Evolutionary conservation across 768 basidiomycete species (phyloP).

Genomic region (Xerocomus spinulosus): DNA sequence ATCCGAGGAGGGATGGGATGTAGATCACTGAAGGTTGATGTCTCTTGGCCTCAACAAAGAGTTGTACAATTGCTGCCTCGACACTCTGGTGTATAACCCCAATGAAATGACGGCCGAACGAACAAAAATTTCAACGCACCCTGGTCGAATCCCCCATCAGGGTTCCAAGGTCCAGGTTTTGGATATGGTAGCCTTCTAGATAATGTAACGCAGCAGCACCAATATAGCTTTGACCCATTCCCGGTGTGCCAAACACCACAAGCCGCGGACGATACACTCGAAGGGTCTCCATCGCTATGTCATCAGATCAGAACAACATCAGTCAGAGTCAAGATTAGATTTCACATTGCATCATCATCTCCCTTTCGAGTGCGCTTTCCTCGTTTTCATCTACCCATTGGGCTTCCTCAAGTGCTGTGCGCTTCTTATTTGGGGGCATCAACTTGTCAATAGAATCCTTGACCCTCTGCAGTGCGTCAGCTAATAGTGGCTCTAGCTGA

Average conservation of each 20-base stretch:
- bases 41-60: slow-evolving; percentile 95
- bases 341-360: slow-evolving; percentile 83
- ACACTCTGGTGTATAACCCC: slow-evolving; percentile 49
- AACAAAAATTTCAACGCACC: slow-evolving; percentile 43
- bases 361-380: slow-evolving; percentile 83
- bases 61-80: slow-evolving; percentile 90
- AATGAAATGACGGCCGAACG: neutral
- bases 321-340: neutral
- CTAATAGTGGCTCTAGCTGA: slow-evolving; percentile 79
- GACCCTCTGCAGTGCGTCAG: slow-evolving; percentile 61
- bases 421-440: slow-evolving; percentile 76
- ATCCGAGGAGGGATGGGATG: slow-evolving; percentile 82
- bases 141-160: slow-evolving; percentile 85
- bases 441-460: slow-evolving; percentile 69
- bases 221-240: slow-evolving; percentile 90
- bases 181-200: slow-evolving; percentile 93
- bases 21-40: slow-evolving; percentile 96
- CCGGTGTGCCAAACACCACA: slow-evolving; percentile 70
- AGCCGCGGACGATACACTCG: slow-evolving; percentile 89
- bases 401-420: slow-evolving; percentile 88
- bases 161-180: slow-evolving; percentile 86
- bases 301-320: slow-evolving; percentile 1
- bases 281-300: slow-evolving; percentile 82
- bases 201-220: slow-evolving; percentile 91
- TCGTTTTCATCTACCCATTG: slow-evolving; percentile 82